Conservation (phyloP, 2,329 filamentous ascomycete genomes). For the Dothiorella sarmentorum region DNA sequence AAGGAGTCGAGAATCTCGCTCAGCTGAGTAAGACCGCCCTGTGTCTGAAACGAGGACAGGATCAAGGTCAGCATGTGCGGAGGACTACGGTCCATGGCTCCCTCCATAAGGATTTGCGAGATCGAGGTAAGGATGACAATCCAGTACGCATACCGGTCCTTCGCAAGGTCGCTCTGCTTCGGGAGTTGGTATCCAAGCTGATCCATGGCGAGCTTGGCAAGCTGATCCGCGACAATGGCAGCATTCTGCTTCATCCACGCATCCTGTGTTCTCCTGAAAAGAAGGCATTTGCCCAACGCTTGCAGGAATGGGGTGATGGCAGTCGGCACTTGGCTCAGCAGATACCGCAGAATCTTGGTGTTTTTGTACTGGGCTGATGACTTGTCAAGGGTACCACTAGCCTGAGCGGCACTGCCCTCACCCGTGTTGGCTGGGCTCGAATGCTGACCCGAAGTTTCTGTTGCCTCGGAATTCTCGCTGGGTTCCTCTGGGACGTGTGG, state of each 20-base stretch:
- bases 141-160: slow-evolving; percentile 72
- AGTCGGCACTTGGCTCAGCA: slow-evolving; percentile 74
- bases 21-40: slow-evolving; percentile 70
- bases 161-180: slow-evolving; percentile 49
- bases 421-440: slow-evolving; percentile 17
- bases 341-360: slow-evolving; percentile 68
- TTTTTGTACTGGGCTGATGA: slow-evolving; percentile 59
- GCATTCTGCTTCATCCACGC: slow-evolving; percentile 59
- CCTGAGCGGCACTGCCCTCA: slow-evolving; percentile 19
- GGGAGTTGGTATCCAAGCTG: slow-evolving; percentile 57
- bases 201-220: slow-evolving; percentile 67
- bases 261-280: slow-evolving; percentile 72
- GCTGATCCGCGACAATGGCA: slow-evolving; percentile 59
- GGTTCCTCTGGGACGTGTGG: neutral
- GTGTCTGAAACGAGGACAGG: slow-evolving; percentile 80
- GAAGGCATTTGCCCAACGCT: slow-evolving; percentile 74
- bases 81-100: slow-evolving; percentile 39
- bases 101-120: slow-evolving; percentile 75
- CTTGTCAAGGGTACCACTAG: slow-evolving; percentile 23
- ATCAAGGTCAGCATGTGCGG: slow-evolving; percentile 61
- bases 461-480: neutral
- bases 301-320: slow-evolving; percentile 85
- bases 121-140: slow-evolving; percentile 76
- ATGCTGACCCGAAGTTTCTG: slow-evolving; percentile 19
- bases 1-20: slow-evolving; percentile 71